phyloP scores from a whole-genome alignment of 176 grass and related monocot species.

The Oryza meridionalis region DNA sequence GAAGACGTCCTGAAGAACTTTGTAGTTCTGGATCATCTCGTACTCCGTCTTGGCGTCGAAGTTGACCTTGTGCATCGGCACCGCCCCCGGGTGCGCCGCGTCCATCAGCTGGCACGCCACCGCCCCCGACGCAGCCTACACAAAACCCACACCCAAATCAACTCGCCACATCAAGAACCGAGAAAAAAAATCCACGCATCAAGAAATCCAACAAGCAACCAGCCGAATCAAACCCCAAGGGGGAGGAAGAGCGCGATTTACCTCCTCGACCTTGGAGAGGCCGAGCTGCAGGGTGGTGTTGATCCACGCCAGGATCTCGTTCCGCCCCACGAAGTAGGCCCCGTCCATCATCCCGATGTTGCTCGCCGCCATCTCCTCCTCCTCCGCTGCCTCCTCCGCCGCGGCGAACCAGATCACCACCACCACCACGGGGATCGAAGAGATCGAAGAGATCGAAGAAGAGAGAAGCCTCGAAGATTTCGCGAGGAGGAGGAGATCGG shows the following conservation, averaged over 20 bases:
- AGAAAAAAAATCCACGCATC: background rate
- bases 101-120: constrained; percentile 95
- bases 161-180: background rate
- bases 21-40: constrained; percentile 99
- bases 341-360: constrained; percentile 98
- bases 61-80: constrained; percentile 98
- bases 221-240: no score
- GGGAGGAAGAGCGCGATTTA: constrained; percentile 3
- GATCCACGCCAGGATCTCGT: constrained; percentile 97
- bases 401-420: constrained; percentile 11
- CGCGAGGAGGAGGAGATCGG: background rate
- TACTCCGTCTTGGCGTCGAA: constrained; percentile 97
- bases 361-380: constrained; percentile 58
- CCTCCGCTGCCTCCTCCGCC: constrained; percentile 1
- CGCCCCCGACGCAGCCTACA: constrained; percentile 84
- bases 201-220: background rate
- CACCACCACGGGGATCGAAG: background rate
- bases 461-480: background rate
- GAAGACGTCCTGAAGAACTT: constrained; percentile 98
- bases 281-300: constrained; percentile 91
- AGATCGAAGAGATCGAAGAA: background rate
- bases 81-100: constrained; percentile 78
- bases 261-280: constrained; percentile 97
- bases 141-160: no score
- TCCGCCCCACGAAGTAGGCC: constrained; percentile 94